phyloP scores from a whole-genome alignment of 176 grass and related monocot species.

The Zizania latifolia region DNA sequence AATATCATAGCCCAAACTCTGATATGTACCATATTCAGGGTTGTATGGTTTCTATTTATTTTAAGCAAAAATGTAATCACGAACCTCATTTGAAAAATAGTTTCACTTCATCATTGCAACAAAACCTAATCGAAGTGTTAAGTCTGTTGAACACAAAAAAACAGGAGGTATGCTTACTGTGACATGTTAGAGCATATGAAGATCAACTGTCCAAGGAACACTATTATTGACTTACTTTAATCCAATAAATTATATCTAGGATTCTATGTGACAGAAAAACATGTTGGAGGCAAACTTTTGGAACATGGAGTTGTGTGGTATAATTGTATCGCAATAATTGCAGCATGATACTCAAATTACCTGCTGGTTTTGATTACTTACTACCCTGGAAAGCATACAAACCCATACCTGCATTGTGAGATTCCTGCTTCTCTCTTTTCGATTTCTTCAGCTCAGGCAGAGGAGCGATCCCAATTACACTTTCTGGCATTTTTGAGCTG shows the following conservation, averaged over 20 bases:
- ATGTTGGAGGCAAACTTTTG: not conserved
- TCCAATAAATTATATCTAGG: conserved; percentile 1
- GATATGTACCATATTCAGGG: not conserved
- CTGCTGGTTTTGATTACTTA: conserved; percentile 41
- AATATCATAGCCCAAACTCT: not conserved
- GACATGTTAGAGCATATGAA: not conserved
- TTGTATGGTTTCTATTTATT: conserved; percentile 1
- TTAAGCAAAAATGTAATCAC: not conserved
- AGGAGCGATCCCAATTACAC: conserved; percentile 33
- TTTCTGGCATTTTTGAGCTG: conserved; percentile 30
- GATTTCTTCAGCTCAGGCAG: conserved; percentile 53
- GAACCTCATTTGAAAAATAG: conserved; percentile 2
- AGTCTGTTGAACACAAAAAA: not conserved
- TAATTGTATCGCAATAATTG: conserved; percentile 11
- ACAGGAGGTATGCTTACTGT: not conserved
- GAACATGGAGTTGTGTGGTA: not conserved
- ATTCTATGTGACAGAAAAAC: conserved; percentile 2
- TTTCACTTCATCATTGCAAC: conserved; percentile 5
- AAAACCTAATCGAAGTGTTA: not conserved
- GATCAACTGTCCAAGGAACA: not conserved
- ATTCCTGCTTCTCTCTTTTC: conserved; percentile 40
- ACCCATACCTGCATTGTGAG: not conserved
- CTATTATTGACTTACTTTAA: not conserved
- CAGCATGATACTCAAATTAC: conserved; percentile 35
- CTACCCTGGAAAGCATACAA: conserved; percentile 20